Conservation (phyloP, 805 yeast species). For the Saturnispora gosingensis region DNA sequence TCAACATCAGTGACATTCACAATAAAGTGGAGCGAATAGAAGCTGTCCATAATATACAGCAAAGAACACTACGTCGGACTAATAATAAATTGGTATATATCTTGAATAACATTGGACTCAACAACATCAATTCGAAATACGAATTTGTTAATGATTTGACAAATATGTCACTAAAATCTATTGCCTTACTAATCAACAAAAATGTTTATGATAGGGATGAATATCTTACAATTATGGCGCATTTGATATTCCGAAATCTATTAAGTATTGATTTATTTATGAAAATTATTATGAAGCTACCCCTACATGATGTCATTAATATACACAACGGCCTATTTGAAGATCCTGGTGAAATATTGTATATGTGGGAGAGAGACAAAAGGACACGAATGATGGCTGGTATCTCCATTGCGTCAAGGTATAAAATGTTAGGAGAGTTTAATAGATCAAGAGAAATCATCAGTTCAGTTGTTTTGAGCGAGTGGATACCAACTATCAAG, state of each 20-base stretch:
- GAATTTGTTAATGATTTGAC: constrained; percentile 3
- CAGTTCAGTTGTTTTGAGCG: constrained; percentile 8
- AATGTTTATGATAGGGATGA: constrained; percentile 9
- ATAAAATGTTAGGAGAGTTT: constrained; percentile 15
- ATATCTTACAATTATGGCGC: constrained; percentile 16
- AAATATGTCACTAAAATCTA: neutral
- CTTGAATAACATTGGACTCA: constrained; percentile 5
- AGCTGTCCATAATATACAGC: neutral
- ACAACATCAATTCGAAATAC: neutral
- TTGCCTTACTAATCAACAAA: neutral
- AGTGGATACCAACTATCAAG: constrained; percentile 15
- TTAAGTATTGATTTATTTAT: constrained; percentile 13
- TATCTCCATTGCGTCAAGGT: constrained; percentile 19
- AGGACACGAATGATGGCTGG: constrained; percentile 14
- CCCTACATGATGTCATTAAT: constrained; percentile 11
- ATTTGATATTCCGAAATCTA: constrained; percentile 14
- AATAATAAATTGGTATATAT: neutral
- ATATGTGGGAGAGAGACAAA: constrained; percentile 6
- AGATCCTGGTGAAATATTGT: constrained; percentile 8
- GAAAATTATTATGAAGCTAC: constrained; percentile 16
- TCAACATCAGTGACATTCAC: constrained; percentile 2
- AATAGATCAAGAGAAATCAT: constrained; percentile 13
- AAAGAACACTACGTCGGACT: neutral
- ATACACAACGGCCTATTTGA: constrained; percentile 9
- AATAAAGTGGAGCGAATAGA: constrained; percentile 5